phyloP scores from a whole-genome alignment of 352 stramenopile species.

The Phytopythium boreale region DNA sequence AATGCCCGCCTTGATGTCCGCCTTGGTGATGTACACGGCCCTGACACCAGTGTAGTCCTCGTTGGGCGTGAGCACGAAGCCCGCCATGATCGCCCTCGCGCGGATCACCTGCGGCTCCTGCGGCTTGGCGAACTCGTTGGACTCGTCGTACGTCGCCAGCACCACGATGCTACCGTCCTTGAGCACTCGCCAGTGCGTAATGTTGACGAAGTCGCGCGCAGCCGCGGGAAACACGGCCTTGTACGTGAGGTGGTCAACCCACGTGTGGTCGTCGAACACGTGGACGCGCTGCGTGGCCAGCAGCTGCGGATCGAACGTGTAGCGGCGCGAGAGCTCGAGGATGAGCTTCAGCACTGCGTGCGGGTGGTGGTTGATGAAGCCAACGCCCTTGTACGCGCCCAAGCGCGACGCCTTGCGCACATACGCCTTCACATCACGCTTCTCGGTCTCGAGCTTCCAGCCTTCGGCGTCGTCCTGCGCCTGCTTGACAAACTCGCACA shows the following conservation, averaged over 20 bases:
- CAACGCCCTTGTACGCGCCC: slow-evolving; percentile 53
- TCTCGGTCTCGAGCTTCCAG: slow-evolving; percentile 60
- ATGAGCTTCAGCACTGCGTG: slow-evolving; percentile 54
- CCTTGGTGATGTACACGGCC: slow-evolving; percentile 66
- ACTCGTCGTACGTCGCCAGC: slow-evolving; percentile 40
- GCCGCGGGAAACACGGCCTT: slow-evolving; percentile 61
- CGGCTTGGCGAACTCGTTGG: slow-evolving; percentile 32
- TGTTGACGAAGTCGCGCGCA: slow-evolving; percentile 55
- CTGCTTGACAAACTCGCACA: slow-evolving; percentile 60
- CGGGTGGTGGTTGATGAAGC: slow-evolving; percentile 50
- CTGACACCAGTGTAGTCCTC: slow-evolving; percentile 50
- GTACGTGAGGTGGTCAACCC: slow-evolving; percentile 68
- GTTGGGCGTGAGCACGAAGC: slow-evolving; percentile 62
- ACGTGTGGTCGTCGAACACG: slow-evolving; percentile 70
- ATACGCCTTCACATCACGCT: slow-evolving; percentile 59
- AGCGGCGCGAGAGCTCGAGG: slow-evolving; percentile 42
- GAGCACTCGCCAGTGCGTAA: slow-evolving; percentile 75
- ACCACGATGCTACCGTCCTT: slow-evolving; percentile 51
- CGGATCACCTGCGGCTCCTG: slow-evolving; percentile 51
- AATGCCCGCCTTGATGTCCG: slow-evolving; percentile 59
- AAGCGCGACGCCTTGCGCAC: slow-evolving; percentile 37
- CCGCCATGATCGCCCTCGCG: slow-evolving; percentile 48
- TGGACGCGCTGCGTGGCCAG: slow-evolving; percentile 41
- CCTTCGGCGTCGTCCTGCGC: slow-evolving; percentile 42
- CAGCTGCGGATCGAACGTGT: slow-evolving; percentile 57